Conservation (phyloP, 768 basidiomycete species). For the Chiua virens region DNA sequence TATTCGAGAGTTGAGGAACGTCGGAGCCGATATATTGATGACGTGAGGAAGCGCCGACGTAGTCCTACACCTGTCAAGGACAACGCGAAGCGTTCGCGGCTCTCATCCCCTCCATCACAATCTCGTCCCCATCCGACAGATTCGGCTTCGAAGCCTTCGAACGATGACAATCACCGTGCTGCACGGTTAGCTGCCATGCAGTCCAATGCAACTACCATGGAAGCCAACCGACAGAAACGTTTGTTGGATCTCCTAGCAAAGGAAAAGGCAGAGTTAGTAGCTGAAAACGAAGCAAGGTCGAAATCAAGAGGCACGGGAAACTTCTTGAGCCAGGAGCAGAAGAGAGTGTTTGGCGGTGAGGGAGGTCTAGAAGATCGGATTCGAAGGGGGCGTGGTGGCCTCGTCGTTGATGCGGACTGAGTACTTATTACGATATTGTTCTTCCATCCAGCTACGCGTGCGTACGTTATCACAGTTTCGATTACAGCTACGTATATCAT, state of each 20-base stretch:
- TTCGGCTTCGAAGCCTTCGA: constrained; percentile 13
- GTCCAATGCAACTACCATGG: constrained; percentile 64
- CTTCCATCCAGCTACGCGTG: background rate
- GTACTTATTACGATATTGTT: background rate
- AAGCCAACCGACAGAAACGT: constrained; percentile 68
- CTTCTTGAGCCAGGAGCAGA: constrained; percentile 82
- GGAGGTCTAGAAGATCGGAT: constrained; percentile 82
- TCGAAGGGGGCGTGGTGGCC: constrained; percentile 64
- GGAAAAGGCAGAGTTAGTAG: constrained; percentile 77
- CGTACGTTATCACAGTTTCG: constrained; percentile 7
- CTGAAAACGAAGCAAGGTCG: constrained; percentile 62
- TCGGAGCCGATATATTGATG: constrained; percentile 24
- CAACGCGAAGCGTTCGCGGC: constrained; percentile 51
- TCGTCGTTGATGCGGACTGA: constrained; percentile 57
- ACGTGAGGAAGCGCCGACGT: constrained; percentile 40
- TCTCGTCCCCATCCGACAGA: constrained; percentile 19
- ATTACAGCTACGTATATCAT: background rate
- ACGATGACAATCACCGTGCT: constrained; percentile 56
- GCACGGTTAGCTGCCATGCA: constrained; percentile 92
- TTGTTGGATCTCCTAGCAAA: constrained; percentile 66
- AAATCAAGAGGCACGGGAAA: constrained; percentile 78
- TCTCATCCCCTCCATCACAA: constrained; percentile 36
- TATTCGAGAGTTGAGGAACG: constrained; percentile 28
- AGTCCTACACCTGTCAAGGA: constrained; percentile 34
- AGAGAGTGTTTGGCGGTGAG: constrained; percentile 76